Evolutionary conservation across 2,329 filamentous ascomycete genomes (phyloP), one percentile per base, ranked within the genome.

Genomic region (Pezizomycotina sp.): DNA sequence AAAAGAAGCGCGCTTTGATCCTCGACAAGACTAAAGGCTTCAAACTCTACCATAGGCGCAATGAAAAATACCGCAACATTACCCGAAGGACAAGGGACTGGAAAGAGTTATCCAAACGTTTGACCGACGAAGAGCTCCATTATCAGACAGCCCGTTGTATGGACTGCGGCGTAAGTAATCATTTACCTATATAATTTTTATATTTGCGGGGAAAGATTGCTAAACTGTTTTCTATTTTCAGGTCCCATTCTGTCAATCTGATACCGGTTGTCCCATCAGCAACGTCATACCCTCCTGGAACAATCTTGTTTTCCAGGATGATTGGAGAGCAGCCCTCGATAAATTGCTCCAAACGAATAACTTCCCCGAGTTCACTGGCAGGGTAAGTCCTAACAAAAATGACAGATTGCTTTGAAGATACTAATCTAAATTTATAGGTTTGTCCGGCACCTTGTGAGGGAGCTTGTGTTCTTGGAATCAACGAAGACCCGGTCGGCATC

Each of bases 161-260:
- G 86, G 86, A 95, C 62, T 95, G 86, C 45, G 86, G 86, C 71
- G 84, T n/a, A n/a, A n/a, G n/a, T n/a, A n/a, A n/a, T n/a, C n/a
- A n/a, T n/a, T n/a, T n/a, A n/a, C n/a, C n/a, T n/a, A n/a, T n/a
- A n/a, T n/a, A n/a, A n/a, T n/a, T n/a, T n/a, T n/a, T n/a, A n/a
- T n/a, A n/a, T n/a, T n/a, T n/a, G n/a, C n/a, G n/a, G n/a, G n/a
- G n/a, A n/a, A n/a, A n/a, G n/a, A n/a, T n/a, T n/a, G n/a, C n/a
- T n/a, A n/a, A n/a, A n/a, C n/a, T n/a, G n/a, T n/a, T n/a, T n/a
- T n/a, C n/a, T n/a, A n/a, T n/a, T n/a, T n/a, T n/a, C n/a, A n/a
- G n/a, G n/a, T 95, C 43, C 86, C 86, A 1, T 95, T 95, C 69
- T 95, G 86, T 53, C 86, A 95, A 59, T 92, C 83, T 13, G 86